Percentiles rank a stretch among this genome's conserved stretches.
Conservation (phyloP, 2,329 filamentous ascomycete species). For the Dothideomycetidae sp. region DNA sequence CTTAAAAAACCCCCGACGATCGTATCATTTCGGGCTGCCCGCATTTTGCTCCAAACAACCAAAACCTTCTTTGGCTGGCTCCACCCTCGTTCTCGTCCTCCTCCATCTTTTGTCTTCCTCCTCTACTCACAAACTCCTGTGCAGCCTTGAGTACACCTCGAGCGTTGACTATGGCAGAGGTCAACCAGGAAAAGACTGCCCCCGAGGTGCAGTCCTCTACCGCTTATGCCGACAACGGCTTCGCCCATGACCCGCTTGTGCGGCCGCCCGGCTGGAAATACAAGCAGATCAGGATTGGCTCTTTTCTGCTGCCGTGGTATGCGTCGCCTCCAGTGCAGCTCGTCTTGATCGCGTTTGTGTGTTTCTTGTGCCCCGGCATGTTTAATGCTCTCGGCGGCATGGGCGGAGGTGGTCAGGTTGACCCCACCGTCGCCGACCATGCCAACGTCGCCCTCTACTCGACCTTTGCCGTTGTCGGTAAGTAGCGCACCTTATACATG, state of each 20-base stretch:
- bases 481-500: slow-evolving; percentile 1
- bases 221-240: background rate
- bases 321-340: slow-evolving; percentile 36
- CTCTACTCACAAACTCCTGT: too few relatives aligned
- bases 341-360: slow-evolving; percentile 36
- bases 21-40: too few relatives aligned
- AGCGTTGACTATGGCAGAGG: background rate
- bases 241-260: slow-evolving; percentile 14
- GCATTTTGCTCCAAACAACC: too few relatives aligned
- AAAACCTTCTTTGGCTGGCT: too few relatives aligned
- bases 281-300: slow-evolving; percentile 27
- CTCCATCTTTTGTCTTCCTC: too few relatives aligned
- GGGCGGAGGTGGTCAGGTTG: slow-evolving; percentile 35
- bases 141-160: too few relatives aligned
- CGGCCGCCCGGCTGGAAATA: slow-evolving; percentile 36
- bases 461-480: slow-evolving; percentile 48
- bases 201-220: background rate
- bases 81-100: too few relatives aligned
- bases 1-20: too few relatives aligned
- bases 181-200: background rate
- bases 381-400: slow-evolving; percentile 39
- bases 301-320: slow-evolving; percentile 33
- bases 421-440: slow-evolving; percentile 41
- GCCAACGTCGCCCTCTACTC: slow-evolving; percentile 59
- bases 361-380: slow-evolving; percentile 41